Percentiles rank a stretch among this genome's conserved stretches.
phyloP scores from a whole-genome alignment of 2,329 filamentous ascomycete species.

The Penicillium sp. region DNA sequence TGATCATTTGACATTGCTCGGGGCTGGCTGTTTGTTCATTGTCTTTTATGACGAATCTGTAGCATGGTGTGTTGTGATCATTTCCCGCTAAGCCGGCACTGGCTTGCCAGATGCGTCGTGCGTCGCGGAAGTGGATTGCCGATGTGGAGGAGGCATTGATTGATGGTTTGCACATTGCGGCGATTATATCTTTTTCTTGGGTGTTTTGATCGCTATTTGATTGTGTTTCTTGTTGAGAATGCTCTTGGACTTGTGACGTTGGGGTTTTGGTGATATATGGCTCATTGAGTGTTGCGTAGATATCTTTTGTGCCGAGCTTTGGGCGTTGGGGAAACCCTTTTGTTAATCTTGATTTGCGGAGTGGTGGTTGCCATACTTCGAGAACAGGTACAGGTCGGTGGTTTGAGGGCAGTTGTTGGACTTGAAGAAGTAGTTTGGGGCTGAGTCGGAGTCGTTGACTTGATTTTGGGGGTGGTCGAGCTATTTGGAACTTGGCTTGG shows the following conservation, averaged over 20 bases:
- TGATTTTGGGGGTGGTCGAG: conserved; percentile 33
- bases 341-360: conserved; percentile 27
- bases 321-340: conserved; percentile 18
- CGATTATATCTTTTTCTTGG: conserved; percentile 18
- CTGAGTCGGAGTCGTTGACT: conserved; percentile 26
- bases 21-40: background rate
- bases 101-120: conserved; percentile 20
- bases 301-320: conserved; percentile 28
- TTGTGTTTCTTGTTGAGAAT: background rate
- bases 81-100: conserved; percentile 4
- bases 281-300: conserved; percentile 33
- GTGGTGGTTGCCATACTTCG: conserved; percentile 32
- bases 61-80: conserved; percentile 10
- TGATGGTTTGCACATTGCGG: conserved; percentile 18
- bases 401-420: conserved; percentile 31
- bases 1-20: conserved; percentile 15
- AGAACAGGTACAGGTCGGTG: conserved; percentile 31
- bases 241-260: background rate
- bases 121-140: conserved; percentile 20
- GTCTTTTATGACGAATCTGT: conserved; percentile 17
- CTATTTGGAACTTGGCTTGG: conserved; percentile 30
- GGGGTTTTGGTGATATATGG: conserved; percentile 17
- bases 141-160: background rate
- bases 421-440: conserved; percentile 33
- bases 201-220: background rate